These are phyloP conservation scores for Coffea eugenioides DNA, from an alignment of 257 asterid genomes.

Conservation along the genomic window DNA sequence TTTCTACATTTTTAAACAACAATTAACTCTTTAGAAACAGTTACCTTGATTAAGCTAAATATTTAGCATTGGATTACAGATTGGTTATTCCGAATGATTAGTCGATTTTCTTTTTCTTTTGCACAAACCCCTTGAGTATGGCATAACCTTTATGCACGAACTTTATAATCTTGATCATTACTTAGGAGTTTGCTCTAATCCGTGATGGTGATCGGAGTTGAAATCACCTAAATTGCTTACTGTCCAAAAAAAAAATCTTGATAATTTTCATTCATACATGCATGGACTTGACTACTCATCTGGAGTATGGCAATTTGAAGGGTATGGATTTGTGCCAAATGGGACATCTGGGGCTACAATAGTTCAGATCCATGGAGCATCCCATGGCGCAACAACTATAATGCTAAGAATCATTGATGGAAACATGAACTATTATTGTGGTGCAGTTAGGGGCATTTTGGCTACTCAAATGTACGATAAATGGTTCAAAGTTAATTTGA, in stretches of 20 bases:
- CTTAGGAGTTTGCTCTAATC: fast-evolving
- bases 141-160: too few species aligned
- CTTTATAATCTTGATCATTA: too few species aligned
- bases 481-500: slow-evolving; percentile 33
- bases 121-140: too few species aligned
- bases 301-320: slow-evolving; percentile 37
- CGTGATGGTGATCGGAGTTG: too few species aligned
- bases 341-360: slow-evolving; percentile 36
- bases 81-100: too few species aligned
- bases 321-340: slow-evolving; percentile 31
- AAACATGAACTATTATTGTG: slow-evolving; percentile 27
- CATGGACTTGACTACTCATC: slow-evolving; percentile 33
- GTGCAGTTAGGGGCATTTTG: not conserved
- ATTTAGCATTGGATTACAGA: too few species aligned
- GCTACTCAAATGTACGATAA: slow-evolving; percentile 11
- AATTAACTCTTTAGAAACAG: too few species aligned
- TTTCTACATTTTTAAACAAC: too few species aligned
- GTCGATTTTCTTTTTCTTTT: too few species aligned
- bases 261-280: not conserved
- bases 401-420: slow-evolving; percentile 28
- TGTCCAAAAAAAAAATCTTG: too few species aligned
- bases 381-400: slow-evolving; percentile 20
- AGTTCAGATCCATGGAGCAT: slow-evolving; percentile 30
- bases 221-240: too few species aligned
- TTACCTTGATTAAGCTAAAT: too few species aligned